phyloP scores from a whole-genome alignment of 345 rosid species.

The Odontarrhena argentea region DNA sequence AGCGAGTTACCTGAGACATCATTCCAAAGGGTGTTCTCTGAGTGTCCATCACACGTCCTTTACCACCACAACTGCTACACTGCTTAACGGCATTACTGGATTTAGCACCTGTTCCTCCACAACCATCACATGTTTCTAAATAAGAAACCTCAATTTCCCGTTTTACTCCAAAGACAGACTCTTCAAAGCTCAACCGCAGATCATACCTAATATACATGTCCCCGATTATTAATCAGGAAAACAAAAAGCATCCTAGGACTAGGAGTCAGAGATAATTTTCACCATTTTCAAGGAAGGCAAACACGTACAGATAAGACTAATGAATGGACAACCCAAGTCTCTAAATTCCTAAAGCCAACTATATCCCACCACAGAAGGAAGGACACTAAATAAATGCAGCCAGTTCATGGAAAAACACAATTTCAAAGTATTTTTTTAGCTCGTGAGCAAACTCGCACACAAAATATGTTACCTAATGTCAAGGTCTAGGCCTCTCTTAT shows the following conservation, averaged over 20 bases:
- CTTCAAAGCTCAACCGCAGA: conserved; percentile 80
- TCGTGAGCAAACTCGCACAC: background rate
- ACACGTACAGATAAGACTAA: conserved; percentile 2
- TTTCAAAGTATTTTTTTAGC: background rate
- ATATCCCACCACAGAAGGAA: background rate
- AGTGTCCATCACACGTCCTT: conserved; percentile 70
- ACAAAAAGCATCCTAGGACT: conserved; percentile 20
- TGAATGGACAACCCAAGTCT: background rate
- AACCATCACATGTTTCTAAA: conserved; percentile 67
- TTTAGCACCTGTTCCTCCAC: conserved; percentile 89
- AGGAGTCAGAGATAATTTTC: background rate
- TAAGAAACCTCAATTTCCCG: conserved; percentile 64
- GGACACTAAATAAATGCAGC: background rate
- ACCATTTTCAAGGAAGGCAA: conserved; percentile 15
- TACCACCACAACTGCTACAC: conserved; percentile 77
- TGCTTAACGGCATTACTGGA: conserved; percentile 56
- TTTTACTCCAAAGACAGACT: conserved; percentile 79
- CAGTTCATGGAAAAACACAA: background rate
- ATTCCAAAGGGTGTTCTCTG: conserved; percentile 90
- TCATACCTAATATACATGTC: conserved; percentile 53
- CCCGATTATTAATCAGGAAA: background rate
- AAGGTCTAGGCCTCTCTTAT: conserved; percentile 56
- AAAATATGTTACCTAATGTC: conserved; percentile 58
- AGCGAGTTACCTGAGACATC: conserved; percentile 71
- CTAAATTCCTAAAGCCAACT: background rate